Conservation (phyloP, 2,329 filamentous ascomycete species). For the Fusarium palustre region DNA sequence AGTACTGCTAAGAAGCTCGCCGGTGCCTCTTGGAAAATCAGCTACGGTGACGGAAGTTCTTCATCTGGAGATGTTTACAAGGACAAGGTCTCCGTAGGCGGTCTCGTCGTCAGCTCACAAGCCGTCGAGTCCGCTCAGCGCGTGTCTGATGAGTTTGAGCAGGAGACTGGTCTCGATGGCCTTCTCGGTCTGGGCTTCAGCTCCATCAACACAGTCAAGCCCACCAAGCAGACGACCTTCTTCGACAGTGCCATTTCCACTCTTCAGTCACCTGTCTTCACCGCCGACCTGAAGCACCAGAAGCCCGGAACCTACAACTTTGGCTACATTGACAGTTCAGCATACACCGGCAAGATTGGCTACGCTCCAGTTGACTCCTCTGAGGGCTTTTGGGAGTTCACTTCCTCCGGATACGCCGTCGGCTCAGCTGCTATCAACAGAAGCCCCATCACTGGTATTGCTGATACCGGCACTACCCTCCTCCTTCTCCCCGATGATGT, state of each 20-base stretch:
- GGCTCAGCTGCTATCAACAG: constrained; percentile 48
- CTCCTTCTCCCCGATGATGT: constrained; percentile 68
- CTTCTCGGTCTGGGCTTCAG: constrained; percentile 60
- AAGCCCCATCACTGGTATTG: constrained; percentile 56
- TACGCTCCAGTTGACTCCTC: constrained; percentile 71
- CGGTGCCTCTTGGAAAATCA: constrained; percentile 56
- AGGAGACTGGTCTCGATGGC: constrained; percentile 55
- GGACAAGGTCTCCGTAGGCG: constrained; percentile 58
- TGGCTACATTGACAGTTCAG: constrained; percentile 72
- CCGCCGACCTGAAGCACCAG: constrained; percentile 72
- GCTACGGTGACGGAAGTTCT: constrained; percentile 58
- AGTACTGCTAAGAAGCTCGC: constrained; percentile 53
- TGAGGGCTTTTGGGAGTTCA: constrained; percentile 74
- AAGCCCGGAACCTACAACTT: constrained; percentile 76
- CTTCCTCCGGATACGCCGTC: constrained; percentile 37
- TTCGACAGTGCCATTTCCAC: constrained; percentile 50
- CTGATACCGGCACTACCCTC: constrained; percentile 73
- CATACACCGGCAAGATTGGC: constrained; percentile 71
- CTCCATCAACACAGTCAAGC: constrained; percentile 57
- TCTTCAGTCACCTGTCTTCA: constrained; percentile 65
- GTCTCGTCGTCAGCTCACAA: constrained; percentile 54
- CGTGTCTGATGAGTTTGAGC: constrained; percentile 56
- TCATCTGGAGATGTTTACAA: constrained; percentile 58
- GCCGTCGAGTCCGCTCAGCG: constrained; percentile 58
- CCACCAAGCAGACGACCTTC: constrained; percentile 57